Percentiles rank a stretch among this genome's conserved stretches.
Evolutionary conservation across 2,329 filamentous ascomycete species (phyloP).

Genomic region (Calonectria honghensis): DNA sequence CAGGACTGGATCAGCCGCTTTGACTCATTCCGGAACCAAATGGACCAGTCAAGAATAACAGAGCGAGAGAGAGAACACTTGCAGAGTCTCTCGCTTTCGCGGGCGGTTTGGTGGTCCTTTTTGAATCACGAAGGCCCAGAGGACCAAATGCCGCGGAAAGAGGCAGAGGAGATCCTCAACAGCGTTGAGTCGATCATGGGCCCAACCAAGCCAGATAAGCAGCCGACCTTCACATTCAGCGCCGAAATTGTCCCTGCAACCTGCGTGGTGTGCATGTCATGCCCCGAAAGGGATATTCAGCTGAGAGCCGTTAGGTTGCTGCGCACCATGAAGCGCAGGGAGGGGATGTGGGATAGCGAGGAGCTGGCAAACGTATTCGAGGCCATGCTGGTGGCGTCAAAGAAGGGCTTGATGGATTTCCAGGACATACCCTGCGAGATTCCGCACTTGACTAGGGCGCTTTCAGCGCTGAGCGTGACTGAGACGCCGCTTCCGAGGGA

Average conservation of each 20-base stretch:
- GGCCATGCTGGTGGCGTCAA: background rate
- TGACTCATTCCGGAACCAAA: background rate
- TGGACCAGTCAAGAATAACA: background rate
- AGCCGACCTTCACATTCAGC: background rate
- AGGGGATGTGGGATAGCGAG: constrained; percentile 18
- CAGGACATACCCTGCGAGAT: background rate
- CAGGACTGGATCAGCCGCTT: constrained; percentile 1
- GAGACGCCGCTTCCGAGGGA: background rate
- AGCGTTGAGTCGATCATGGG: background rate
- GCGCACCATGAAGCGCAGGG: constrained; percentile 10
- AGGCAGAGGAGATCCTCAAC: background rate
- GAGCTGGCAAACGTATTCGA: constrained; percentile 10
- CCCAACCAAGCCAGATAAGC: background rate
- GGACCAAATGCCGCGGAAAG: background rate
- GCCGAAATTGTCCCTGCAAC: background rate
- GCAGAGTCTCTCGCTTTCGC: background rate
- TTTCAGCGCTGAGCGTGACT: background rate
- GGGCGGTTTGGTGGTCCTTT: constrained; percentile 7
- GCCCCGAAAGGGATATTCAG: background rate
- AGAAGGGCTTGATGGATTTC: constrained; percentile 2
- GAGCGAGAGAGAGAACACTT: background rate
- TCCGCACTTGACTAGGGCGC: background rate
- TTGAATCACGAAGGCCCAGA: background rate
- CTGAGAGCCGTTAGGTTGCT: background rate
- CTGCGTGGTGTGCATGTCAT: background rate